Base-by-base conservation (phyloP, 306 rosid species). In the Sicyos baderoa region DNA sequence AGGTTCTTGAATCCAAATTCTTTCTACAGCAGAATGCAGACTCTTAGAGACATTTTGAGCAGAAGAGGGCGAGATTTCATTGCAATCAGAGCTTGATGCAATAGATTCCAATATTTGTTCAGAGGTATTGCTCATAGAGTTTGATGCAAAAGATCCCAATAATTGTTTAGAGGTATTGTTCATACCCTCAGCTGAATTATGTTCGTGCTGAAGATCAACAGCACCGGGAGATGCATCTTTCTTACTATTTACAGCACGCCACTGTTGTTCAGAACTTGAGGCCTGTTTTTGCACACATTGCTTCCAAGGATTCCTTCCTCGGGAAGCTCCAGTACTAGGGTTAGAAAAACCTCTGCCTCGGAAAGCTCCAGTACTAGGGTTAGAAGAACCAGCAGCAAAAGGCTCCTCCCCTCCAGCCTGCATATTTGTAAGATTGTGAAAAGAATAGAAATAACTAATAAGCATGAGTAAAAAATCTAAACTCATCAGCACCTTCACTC, bases 391-490 rank as follows among this genome's bases (percentile, higher is more conserved):
- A 19, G 32, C 53, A 42, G 12, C 53, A 64, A 52, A 64, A 44
- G 54, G 35, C 54, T 29, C 53, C 11, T 64, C 70, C 47, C 70
- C 70, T 64, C 70, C 53, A 64, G 54, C 53, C 70, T 64, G 17
- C 12, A 2, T 14, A 10, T 64, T 18, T 42, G 70, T 19, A 42
- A 44, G 35, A 64, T 42, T 13, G 27, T 19, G 35, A 19, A 63
- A 64, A 42, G 49, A 64, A 40, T n/a, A 64, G 37, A 42, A 63
- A 29, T n/a, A n/a, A n/a, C n/a, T n/a, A n/a, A n/a, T n/a, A 45
- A 62, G 52, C 53, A 42, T 17, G 52, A 63, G 29, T 42, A 63
- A 6, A 44, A 19, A 10, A 37, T 5, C 2, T 64, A 11, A 64
- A 64, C 70, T 18, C 37, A n/a, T n/a, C 35, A 19, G 4, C 70